These are phyloP conservation scores for Aspergillus taichungensis DNA, from an alignment of 495 filamentous ascomycete genomes.

Conservation along the genomic window DNA sequence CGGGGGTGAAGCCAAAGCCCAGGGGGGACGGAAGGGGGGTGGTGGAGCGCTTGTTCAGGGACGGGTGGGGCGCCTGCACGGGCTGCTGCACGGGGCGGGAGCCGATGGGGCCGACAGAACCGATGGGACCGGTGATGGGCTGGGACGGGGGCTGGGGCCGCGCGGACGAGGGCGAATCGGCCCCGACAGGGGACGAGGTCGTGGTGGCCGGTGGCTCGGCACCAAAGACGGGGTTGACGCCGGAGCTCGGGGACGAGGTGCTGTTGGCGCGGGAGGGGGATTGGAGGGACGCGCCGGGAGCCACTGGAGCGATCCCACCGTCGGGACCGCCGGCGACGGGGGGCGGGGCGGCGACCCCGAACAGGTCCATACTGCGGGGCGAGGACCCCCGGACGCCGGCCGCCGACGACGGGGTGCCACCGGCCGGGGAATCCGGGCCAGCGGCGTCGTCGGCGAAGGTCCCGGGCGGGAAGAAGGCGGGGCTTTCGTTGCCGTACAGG, in stretches of 20 bases:
- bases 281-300: conserved; percentile 38
- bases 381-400: conserved; percentile 47
- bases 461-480: conserved; percentile 47
- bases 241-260: conserved; percentile 66
- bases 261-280: conserved; percentile 76
- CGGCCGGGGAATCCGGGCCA: conserved; percentile 50
- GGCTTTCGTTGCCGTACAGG: conserved; percentile 72
- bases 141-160: conserved; percentile 45
- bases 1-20: conserved; percentile 58
- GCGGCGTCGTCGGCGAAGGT: conserved; percentile 56
- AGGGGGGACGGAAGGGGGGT: conserved; percentile 86
- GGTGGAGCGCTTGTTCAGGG: conserved; percentile 75
- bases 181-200: conserved; percentile 80
- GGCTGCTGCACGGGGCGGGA: conserved; percentile 61
- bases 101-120: conserved; percentile 83
- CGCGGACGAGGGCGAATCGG: conserved; percentile 65
- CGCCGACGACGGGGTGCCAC: conserved; percentile 45
- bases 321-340: conserved; percentile 32
- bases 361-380: conserved; percentile 56
- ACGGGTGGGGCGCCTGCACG: conserved; percentile 48
- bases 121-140: conserved; percentile 43
- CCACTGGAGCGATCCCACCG: conserved; percentile 22
- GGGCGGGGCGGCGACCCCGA: conserved; percentile 38
- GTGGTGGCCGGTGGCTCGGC: conserved; percentile 78
- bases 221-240: conserved; percentile 52